phyloP scores from a whole-genome alignment of 2,329 filamentous ascomycete genomes.

The Claviceps sp. region DNA sequence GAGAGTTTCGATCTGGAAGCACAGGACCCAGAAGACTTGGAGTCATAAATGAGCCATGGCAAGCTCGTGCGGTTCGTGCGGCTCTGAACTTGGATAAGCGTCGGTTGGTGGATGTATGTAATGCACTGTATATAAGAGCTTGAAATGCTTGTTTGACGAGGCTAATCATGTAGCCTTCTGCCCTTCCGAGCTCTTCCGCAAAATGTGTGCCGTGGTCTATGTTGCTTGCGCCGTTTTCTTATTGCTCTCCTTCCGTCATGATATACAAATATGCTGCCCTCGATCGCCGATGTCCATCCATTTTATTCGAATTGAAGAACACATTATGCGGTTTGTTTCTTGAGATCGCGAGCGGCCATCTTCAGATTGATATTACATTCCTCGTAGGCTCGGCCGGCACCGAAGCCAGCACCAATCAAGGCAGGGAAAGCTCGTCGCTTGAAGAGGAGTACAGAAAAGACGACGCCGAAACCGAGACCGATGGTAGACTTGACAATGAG shows the following conservation, averaged over 20 bases:
- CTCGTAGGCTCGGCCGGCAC: constrained; percentile 92
- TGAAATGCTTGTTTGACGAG: not conserved
- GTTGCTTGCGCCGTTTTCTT: constrained; percentile 6
- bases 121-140: constrained; percentile 1
- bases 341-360: constrained; percentile 44
- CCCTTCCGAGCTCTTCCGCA: not conserved
- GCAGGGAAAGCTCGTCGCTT: constrained; percentile 96
- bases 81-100: not conserved
- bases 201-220: constrained; percentile 7
- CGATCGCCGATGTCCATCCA: constrained; percentile 1
- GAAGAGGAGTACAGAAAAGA: constrained; percentile 97
- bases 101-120: not conserved
- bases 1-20: constrained; percentile 8
- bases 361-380: constrained; percentile 82
- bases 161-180: not conserved
- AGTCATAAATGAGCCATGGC: not conserved
- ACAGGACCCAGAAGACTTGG: constrained; percentile 7
- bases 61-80: not conserved
- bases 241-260: constrained; percentile 12
- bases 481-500: constrained; percentile 93
- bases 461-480: constrained; percentile 91
- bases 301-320: not conserved
- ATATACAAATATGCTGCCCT: constrained; percentile 13
- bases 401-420: constrained; percentile 88
- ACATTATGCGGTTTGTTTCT: constrained; percentile 32